These are phyloP conservation scores for Clonostachys chloroleuca DNA, from an alignment of 2,329 filamentous ascomycete species.

Conservation along the genomic window DNA sequence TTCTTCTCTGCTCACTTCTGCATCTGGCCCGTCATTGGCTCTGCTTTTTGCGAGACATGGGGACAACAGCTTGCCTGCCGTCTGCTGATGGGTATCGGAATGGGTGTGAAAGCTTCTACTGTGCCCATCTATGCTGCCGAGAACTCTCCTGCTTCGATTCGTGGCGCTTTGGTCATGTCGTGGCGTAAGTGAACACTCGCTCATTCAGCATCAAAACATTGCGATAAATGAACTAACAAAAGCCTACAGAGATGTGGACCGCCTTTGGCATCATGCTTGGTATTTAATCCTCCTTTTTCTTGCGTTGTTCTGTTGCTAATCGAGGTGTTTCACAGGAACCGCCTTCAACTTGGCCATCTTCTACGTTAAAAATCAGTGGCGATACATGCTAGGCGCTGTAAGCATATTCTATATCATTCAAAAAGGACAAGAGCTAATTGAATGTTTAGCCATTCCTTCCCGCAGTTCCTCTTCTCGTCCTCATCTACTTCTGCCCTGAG, in stretches of 20 bases:
- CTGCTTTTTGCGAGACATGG: constrained; percentile 62
- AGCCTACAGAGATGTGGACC: constrained; percentile 50
- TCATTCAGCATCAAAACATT: neutral
- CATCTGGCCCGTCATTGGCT: constrained; percentile 58
- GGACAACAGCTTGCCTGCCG: constrained; percentile 62
- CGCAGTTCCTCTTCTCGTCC: constrained; percentile 44
- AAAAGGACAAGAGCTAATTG: too few relatives aligned
- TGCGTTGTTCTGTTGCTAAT: constrained; percentile 16
- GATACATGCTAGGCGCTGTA: constrained; percentile 1
- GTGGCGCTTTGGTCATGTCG: constrained; percentile 76
- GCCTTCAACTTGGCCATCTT: constrained; percentile 25
- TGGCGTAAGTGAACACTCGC: constrained; percentile 40
- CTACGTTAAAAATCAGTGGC: constrained; percentile 14
- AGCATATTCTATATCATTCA: too few relatives aligned
- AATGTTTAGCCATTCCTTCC: constrained; percentile 45
- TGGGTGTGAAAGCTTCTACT: constrained; percentile 60
- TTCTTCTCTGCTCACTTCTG: constrained; percentile 73
- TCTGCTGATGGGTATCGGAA: constrained; percentile 65
- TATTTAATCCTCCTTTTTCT: constrained; percentile 24
- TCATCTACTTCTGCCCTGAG: constrained; percentile 60
- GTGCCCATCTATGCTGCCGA: constrained; percentile 75
- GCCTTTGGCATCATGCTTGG: constrained; percentile 47
- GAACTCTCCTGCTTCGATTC: constrained; percentile 61
- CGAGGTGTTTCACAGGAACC: constrained; percentile 9
- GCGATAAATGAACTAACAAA: neutral